Evolutionary conservation across 164 flowering plant genomes (phyloP).

Genomic region (Tetrastigma voinierianum): DNA sequence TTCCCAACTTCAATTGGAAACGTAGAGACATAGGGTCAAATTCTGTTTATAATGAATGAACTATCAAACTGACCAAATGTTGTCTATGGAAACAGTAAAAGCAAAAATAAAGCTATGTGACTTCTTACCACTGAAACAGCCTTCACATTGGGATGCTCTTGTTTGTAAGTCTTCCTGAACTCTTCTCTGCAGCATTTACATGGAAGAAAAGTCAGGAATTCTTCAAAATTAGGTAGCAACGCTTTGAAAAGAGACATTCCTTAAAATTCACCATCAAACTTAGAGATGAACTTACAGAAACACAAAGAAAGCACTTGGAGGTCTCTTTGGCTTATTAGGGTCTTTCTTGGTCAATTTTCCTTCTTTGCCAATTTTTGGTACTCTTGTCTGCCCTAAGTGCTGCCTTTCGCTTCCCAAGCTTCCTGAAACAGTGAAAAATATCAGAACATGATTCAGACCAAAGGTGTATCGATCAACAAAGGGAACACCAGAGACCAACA

Average conservation of each 20-base stretch:
- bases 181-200: slow-evolving; percentile 33
- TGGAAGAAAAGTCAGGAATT: slow-evolving; percentile 5
- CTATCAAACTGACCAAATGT: background rate
- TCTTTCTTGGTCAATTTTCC: slow-evolving; percentile 44
- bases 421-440: slow-evolving; percentile 35
- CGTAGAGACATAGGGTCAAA: slow-evolving; percentile 7
- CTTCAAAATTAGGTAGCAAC: background rate
- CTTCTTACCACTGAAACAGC: slow-evolving; percentile 51
- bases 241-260: background rate
- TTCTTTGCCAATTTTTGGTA: slow-evolving; percentile 33
- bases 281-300: slow-evolving; percentile 43
- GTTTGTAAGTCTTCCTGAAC: slow-evolving; percentile 44
- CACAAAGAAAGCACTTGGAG: slow-evolving; percentile 70
- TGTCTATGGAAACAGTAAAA: background rate
- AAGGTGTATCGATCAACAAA: background rate
- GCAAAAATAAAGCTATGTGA: background rate
- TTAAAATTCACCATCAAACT: background rate
- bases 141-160: slow-evolving; percentile 57
- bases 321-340: slow-evolving; percentile 71
- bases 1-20: slow-evolving; percentile 52
- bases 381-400: slow-evolving; percentile 30
- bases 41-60: slow-evolving; percentile 1
- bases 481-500: background rate
- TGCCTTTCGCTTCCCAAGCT: slow-evolving; percentile 68
- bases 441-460: background rate